A percentile compares a stretch with the other conserved stretches of the same genome.
Evolutionary conservation across 2,329 filamentous ascomycete genomes (phyloP).

Genomic region (Xylariales sp.): DNA sequence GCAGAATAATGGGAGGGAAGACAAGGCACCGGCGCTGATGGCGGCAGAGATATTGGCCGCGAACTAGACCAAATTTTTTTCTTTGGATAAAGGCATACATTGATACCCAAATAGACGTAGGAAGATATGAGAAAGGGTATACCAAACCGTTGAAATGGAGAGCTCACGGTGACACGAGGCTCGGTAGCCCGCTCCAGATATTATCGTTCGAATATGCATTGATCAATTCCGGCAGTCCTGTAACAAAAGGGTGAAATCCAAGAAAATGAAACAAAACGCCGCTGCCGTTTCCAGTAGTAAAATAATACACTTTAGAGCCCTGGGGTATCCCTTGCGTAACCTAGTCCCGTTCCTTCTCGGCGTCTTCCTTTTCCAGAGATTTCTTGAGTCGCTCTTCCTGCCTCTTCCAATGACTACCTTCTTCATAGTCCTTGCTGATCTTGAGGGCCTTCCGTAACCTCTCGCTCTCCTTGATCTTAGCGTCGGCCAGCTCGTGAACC

Average conservation of each 20-base stretch:
- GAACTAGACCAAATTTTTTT: slow-evolving; percentile 30
- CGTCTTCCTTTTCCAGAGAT: slow-evolving; percentile 33
- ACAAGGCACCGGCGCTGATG: slow-evolving; percentile 43
- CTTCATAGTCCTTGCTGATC: slow-evolving; percentile 80
- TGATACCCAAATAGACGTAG: slow-evolving; percentile 21
- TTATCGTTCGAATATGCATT: too few relatives aligned
- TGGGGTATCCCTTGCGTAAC: too few relatives aligned
- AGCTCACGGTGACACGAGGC: too few relatives aligned
- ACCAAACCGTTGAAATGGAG: too few relatives aligned
- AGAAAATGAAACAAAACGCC: too few relatives aligned
- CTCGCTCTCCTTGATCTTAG: slow-evolving; percentile 95
- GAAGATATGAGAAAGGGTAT: slow-evolving; percentile 10
- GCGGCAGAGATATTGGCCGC: slow-evolving; percentile 55
- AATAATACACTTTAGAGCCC: too few relatives aligned
- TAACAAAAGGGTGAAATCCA: too few relatives aligned
- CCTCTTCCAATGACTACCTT: slow-evolving; percentile 79
- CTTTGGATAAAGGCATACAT: slow-evolving; percentile 7
- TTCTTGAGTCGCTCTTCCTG: slow-evolving; percentile 66
- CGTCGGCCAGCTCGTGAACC: slow-evolving; percentile 92
- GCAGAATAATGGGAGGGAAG: slow-evolving; percentile 39
- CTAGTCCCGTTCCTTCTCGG: slow-evolving; percentile 1
- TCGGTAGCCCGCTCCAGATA: too few relatives aligned
- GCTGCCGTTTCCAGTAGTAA: too few relatives aligned
- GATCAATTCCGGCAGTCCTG: too few relatives aligned
- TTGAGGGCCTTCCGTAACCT: slow-evolving; percentile 79